Evolutionary conservation across 2,329 filamentous ascomycete genomes (phyloP), one percentile per base, ranked within the genome.

Genomic region (Cladorrhinum sp.): DNA sequence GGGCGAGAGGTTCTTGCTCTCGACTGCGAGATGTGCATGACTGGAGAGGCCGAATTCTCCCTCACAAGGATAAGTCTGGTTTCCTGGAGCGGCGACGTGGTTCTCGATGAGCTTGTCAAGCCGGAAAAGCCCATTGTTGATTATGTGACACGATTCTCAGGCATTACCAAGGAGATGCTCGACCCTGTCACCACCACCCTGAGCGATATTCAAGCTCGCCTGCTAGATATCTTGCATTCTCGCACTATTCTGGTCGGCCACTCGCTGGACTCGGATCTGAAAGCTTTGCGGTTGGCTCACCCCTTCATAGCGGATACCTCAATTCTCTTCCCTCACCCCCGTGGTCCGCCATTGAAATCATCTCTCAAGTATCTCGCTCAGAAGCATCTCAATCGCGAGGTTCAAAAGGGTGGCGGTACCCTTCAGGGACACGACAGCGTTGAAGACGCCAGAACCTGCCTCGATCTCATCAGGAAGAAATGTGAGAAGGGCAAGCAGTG

Each of bases 21-120:
- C 58, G 95, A 99, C 73, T 99, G 95, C 75, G 95, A 99, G 75
- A 99, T 99, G 95, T 96, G 93, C 73, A 87, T 92, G 76, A 96
- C 92, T 2, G 90, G 88, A 62, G 86, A 89, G 63, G 86, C 86
- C 53, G 85, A 91, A 66, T 91, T 89, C 65, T 91, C 93, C 36
- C 85, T 99, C 49, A 96, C 95, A 1, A 87, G 95, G 60, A 89
- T 98, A 72, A 97, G 92, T 72, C 75, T 98, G 42, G 79, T 99
- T 7, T 80, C 86, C 62, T 99, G 95, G 94, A 86, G 92, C 67
- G 93, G 93, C 54, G 84, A 86, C 33, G 83, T 90, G 9, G 80
- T 96, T 16, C 77, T 98, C 56, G 95, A 99, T 73, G 90, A 96
- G 76, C 84, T 98, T 12, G 95, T 99, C 69, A 96, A 95, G 77